Conservation (phyloP, 2,329 filamentous ascomycete species). For the Aspergillus clavatus region DNA sequence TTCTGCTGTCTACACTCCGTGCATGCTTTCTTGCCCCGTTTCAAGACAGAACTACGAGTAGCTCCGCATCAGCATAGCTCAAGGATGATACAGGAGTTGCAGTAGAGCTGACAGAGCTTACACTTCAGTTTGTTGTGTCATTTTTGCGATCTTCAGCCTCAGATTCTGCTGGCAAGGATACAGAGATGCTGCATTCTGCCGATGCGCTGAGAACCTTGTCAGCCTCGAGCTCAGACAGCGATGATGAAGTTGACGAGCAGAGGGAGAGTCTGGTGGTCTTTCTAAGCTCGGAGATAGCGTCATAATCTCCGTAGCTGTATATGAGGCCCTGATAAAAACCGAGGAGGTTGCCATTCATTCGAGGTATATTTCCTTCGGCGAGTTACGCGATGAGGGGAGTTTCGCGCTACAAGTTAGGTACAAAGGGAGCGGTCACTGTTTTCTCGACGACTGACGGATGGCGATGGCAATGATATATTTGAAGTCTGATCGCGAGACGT, state of each 20-base stretch:
- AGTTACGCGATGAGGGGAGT: neutral
- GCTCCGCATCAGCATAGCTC: constrained; percentile 11
- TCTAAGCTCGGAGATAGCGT: constrained; percentile 1
- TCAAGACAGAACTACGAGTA: constrained; percentile 19
- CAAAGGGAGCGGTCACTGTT: neutral
- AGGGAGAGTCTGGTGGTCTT: neutral
- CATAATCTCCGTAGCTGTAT: constrained; percentile 17
- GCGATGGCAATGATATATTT: too few species aligned
- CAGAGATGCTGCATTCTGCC: neutral
- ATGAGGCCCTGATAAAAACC: neutral
- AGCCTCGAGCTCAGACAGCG: neutral
- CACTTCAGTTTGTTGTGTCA: neutral
- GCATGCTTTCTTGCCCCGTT: constrained; percentile 38
- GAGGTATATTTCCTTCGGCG: neutral
- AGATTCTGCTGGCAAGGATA: neutral
- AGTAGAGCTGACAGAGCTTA: neutral
- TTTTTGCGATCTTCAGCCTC: neutral
- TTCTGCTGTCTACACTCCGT: constrained; percentile 44
- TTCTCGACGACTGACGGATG: too few species aligned
- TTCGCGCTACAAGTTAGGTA: neutral
- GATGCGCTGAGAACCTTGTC: neutral
- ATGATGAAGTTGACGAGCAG: neutral
- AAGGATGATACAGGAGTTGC: neutral
- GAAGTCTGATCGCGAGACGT: too few species aligned
- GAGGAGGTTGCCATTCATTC: neutral